phyloP scores from a whole-genome alignment of 371 early-diverging fungal genomes.

The Mortierella sp. region DNA sequence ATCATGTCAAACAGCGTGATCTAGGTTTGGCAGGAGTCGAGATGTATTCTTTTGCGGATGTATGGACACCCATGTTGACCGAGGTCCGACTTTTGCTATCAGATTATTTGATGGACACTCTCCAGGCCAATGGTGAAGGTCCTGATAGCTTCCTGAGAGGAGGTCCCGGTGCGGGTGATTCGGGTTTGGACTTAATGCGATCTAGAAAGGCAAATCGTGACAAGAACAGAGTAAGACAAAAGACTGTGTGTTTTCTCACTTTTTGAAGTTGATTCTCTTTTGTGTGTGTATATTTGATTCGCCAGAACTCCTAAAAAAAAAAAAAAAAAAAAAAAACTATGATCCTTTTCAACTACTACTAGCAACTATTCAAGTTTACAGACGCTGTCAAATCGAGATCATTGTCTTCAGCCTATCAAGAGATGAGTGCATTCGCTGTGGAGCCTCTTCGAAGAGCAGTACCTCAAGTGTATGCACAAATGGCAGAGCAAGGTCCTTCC shows the following conservation, averaged over 20 bases:
- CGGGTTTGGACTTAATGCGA: constrained; percentile 34
- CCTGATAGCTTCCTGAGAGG: constrained; percentile 31
- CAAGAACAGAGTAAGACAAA: constrained; percentile 41
- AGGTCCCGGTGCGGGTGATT: constrained; percentile 15
- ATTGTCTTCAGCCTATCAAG: constrained; percentile 28
- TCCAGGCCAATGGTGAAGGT: constrained; percentile 34
- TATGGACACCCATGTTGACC: constrained; percentile 71
- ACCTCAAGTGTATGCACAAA: constrained; percentile 46
- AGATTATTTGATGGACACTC: constrained; percentile 67
- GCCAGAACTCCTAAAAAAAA: no score
- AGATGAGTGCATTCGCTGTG: constrained; percentile 22
- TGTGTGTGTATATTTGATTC: background rate
- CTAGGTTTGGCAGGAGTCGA: constrained; percentile 34
- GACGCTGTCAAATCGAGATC: constrained; percentile 41
- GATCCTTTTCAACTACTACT: background rate
- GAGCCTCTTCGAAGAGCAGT: constrained; percentile 33
- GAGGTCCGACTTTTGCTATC: constrained; percentile 73
- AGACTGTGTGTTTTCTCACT: no score
- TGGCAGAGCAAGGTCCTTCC: constrained; percentile 47
- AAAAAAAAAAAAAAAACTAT: no score
- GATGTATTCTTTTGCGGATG: constrained; percentile 63
- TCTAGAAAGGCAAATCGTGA: constrained; percentile 35
- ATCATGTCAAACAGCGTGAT: constrained; percentile 32
- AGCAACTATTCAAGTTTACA: constrained; percentile 53
- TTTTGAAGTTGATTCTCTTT: background rate